Evolutionary conservation across 2,329 filamentous ascomycete genomes (phyloP), one percentile per base, ranked within the genome.

Genomic region (Ambrosiella beaveri): DNA sequence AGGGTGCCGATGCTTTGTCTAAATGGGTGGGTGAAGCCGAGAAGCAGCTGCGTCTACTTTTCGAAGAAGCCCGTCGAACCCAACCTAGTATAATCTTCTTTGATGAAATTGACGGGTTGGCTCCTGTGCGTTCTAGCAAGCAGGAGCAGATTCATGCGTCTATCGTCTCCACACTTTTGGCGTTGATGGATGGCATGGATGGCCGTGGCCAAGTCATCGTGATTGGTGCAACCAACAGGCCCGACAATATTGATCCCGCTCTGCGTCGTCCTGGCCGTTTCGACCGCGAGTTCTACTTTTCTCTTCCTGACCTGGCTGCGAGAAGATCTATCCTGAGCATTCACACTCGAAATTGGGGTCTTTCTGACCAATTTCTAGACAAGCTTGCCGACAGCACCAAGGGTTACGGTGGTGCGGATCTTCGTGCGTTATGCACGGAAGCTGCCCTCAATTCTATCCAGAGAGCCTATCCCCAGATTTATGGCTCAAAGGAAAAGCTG

Each of bases 1-100:
- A 98, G 71, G 94, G 93, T 67, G 94, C 93, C 27, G 93, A 98
- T 76, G 90, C 90, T 13, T 74, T 98, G 62, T 96, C 90, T 70
- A 98, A 98, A 71, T 98, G 93, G 93, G 93, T 98, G 56, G 93
- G 93, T 67, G 93, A 98, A 71, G 93, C 94, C 8, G 93, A 98
- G 71, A 85, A 91, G 70, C 93, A 98, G 68, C 79, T 98, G 57
- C 84, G 93, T 51, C 73, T 97, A 59, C 77, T 98, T 4, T 98
- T 98, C 63, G 93, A 97, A 65, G 93, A 98, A 70, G 93, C 93
- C 13, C 80, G 91, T 62, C 93, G 89, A 68, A 97, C 86, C 1
- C 93, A 98, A 66, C 93, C 93, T 0, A 97, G 91, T 69, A 98
- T 98, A 70, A 98, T 98, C 69, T 98, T 98, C 74, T 73, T 73